Evolutionary conservation across 2,329 filamentous ascomycete genomes (phyloP).

Genomic region (Colletotrichum siamense): DNA sequence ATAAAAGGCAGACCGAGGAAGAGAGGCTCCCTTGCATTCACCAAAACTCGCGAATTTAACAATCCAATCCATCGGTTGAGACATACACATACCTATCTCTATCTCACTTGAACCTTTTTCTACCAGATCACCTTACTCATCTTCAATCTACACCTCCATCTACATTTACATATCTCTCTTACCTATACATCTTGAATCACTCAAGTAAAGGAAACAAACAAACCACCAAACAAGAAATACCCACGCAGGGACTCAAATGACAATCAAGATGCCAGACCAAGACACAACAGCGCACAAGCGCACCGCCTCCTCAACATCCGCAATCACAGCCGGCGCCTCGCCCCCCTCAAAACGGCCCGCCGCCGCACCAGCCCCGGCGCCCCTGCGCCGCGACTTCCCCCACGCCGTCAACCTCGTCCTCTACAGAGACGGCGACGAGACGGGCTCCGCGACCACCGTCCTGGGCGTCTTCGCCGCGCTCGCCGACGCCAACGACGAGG

Average conservation of each 20-base stretch:
- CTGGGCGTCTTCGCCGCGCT: constrained; percentile 37
- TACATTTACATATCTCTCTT: not conserved
- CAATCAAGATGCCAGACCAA: constrained; percentile 10
- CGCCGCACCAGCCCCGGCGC: constrained; percentile 32
- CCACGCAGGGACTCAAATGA: not conserved
- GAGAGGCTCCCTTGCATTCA: not conserved
- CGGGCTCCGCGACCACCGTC: constrained; percentile 26
- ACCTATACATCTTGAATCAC: not conserved
- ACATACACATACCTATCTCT: not conserved
- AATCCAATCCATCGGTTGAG: not conserved
- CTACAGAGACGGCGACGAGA: constrained; percentile 30
- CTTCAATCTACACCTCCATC: not conserved
- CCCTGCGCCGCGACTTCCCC: constrained; percentile 14
- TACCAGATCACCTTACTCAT: not conserved
- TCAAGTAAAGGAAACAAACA: not conserved
- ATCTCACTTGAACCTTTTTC: not conserved
- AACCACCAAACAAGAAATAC: not conserved
- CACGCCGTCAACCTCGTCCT: constrained; percentile 36
- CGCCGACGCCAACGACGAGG: constrained; percentile 40
- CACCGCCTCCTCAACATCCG: constrained; percentile 14
- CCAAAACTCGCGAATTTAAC: not conserved
- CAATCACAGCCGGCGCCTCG: not conserved
- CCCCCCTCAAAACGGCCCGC: constrained; percentile 38
- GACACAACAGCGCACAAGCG: constrained; percentile 16
- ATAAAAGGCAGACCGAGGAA: not conserved